Conservation (phyloP, 2,329 filamentous ascomycete species). For the Rutstroemia sydowiana region DNA sequence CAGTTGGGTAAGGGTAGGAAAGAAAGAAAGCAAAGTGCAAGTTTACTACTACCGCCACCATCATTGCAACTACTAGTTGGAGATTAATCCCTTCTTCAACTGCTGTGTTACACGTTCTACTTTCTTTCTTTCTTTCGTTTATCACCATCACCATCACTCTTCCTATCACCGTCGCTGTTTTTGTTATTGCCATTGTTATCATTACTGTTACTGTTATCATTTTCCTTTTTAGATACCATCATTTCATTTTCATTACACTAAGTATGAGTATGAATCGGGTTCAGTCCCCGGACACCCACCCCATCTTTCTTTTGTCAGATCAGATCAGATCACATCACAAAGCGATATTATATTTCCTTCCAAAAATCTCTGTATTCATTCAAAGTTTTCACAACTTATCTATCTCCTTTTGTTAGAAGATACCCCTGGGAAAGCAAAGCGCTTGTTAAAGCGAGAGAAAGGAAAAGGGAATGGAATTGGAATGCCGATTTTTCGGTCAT, state of each 20-base stretch:
- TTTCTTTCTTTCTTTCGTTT: not conserved
- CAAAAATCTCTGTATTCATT: not conserved
- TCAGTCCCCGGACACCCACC: no score
- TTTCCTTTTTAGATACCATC: not conserved
- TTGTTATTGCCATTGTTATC: not conserved
- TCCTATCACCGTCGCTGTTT: not conserved
- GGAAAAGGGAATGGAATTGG: not conserved
- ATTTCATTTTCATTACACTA: no score
- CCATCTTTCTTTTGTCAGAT: not conserved
- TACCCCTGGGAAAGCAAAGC: not conserved
- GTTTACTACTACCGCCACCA: no score
- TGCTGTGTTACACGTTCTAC: not conserved
- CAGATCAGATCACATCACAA: no score
- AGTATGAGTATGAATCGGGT: no score
- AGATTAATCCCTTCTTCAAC: not conserved
- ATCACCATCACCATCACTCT: not conserved
- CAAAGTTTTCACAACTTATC: not conserved
- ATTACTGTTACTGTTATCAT: not conserved
- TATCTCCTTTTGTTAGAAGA: conserved; percentile 2
- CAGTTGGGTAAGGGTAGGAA: no score
- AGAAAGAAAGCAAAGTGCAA: not conserved
- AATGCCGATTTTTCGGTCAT: not conserved
- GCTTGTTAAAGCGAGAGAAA: no score
- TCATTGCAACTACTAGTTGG: not conserved
- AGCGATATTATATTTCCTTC: not conserved